phyloP scores from a whole-genome alignment of 768 basidiomycete species.

The Leccinum uliginosum region DNA sequence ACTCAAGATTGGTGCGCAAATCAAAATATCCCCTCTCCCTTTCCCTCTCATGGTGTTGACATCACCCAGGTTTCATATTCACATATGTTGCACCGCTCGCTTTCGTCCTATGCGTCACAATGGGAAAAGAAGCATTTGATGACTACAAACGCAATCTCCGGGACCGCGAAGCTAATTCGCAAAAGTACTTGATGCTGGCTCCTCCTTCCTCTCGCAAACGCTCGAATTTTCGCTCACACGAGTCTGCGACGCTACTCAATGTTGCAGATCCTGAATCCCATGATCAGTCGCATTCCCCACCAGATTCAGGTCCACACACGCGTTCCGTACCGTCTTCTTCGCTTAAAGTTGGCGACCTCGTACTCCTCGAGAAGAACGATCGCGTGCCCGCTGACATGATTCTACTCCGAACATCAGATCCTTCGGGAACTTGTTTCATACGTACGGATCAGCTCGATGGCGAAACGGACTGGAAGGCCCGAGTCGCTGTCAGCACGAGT shows the following conservation, averaged over 20 bases:
- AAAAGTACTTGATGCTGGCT: constrained; percentile 82
- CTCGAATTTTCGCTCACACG: constrained; percentile 9
- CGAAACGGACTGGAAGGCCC: constrained; percentile 98
- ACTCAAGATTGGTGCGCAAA: constrained; percentile 80
- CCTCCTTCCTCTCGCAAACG: constrained; percentile 38
- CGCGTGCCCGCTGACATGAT: constrained; percentile 94
- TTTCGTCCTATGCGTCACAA: constrained; percentile 91
- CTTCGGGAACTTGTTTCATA: constrained; percentile 93
- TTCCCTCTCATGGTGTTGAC: background rate
- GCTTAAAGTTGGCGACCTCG: constrained; percentile 86
- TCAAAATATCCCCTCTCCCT: background rate
- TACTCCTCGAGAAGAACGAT: constrained; percentile 93
- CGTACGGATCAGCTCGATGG: constrained; percentile 98
- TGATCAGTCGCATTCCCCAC: constrained; percentile 10
- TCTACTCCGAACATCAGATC: constrained; percentile 81
- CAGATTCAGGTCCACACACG: constrained; percentile 47
- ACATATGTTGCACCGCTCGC: constrained; percentile 97
- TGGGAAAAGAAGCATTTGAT: constrained; percentile 99
- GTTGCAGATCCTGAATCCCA: constrained; percentile 20
- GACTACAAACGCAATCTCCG: constrained; percentile 93
- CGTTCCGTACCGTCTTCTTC: constrained; percentile 84
- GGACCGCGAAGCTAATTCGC: constrained; percentile 93
- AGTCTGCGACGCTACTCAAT: constrained; percentile 17
- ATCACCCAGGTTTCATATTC: constrained; percentile 72
- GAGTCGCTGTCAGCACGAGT: constrained; percentile 62